Evolutionary conservation across 2,329 filamentous ascomycete species (phyloP).

Genomic region (Colletotrichum aenigma): DNA sequence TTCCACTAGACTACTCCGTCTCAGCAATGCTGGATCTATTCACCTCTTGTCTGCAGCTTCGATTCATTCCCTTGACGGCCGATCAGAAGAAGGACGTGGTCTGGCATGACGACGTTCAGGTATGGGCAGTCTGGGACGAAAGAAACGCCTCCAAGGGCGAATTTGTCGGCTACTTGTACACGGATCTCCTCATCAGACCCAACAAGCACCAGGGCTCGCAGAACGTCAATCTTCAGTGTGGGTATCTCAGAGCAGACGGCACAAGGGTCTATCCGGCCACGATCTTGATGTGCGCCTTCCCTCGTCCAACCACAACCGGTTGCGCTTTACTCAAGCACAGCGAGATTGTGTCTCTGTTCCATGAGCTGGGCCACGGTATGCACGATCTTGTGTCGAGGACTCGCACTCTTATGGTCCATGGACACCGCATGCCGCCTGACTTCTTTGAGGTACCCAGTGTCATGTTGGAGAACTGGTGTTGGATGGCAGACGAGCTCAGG

Average conservation of each 20-base stretch:
- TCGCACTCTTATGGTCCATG: background rate
- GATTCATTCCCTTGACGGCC: background rate
- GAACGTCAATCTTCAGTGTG: background rate
- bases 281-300: background rate
- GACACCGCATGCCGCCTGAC: background rate
- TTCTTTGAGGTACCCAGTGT: background rate
- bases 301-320: background rate
- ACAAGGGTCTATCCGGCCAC: background rate
- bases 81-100: fast-evolving
- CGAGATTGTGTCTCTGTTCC: background rate
- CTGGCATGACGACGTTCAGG: background rate
- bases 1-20: background rate
- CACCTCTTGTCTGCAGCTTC: background rate
- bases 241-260: fast-evolving
- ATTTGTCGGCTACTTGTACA: background rate
- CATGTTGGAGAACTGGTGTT: background rate
- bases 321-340: background rate
- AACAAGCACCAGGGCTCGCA: background rate
- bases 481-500: background rate
- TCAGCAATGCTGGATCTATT: background rate
- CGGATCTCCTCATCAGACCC: background rate
- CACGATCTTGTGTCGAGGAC: background rate
- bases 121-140: background rate
- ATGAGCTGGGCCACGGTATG: background rate
- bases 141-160: fast-evolving